Conservation (phyloP, 179 eudicot species). For the Heliamphora ciliata region DNA sequence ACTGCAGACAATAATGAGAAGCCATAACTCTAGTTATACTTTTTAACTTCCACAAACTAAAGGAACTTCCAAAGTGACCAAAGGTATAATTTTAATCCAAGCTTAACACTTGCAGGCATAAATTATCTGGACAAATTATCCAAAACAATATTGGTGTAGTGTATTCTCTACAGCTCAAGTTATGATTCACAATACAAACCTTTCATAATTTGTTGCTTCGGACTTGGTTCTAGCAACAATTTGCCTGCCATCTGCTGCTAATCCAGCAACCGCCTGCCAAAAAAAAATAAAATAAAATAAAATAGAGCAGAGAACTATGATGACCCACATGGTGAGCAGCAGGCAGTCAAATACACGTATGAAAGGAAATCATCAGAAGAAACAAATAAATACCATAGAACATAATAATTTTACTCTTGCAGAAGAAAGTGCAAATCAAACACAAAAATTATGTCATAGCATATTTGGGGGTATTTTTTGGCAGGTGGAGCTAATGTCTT, state of each 20-base stretch:
- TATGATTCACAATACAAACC: slow-evolving; percentile 30
- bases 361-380: too few species aligned
- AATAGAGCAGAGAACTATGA: too few species aligned
- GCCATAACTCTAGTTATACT: not conserved
- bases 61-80: not conserved
- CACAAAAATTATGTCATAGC: too few species aligned
- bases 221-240: slow-evolving; percentile 83
- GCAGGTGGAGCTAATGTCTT: too few species aligned
- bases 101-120: not conserved
- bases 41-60: slow-evolving; percentile 4
- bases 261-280: slow-evolving; percentile 76
- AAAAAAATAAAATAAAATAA: too few species aligned
- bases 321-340: too few species aligned
- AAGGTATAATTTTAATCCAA: not conserved
- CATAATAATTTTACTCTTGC: too few species aligned
- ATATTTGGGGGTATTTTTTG: too few species aligned
- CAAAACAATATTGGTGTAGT: not conserved
- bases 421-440: too few species aligned
- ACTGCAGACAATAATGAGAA: not conserved
- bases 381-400: too few species aligned
- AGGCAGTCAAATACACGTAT: too few species aligned
- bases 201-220: slow-evolving; percentile 82
- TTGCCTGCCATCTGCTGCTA: slow-evolving; percentile 97
- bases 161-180: not conserved
- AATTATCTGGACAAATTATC: not conserved